phyloP scores from a whole-genome alignment of 352 stramenopile genomes.

The Pelagophyceae sp. region DNA sequence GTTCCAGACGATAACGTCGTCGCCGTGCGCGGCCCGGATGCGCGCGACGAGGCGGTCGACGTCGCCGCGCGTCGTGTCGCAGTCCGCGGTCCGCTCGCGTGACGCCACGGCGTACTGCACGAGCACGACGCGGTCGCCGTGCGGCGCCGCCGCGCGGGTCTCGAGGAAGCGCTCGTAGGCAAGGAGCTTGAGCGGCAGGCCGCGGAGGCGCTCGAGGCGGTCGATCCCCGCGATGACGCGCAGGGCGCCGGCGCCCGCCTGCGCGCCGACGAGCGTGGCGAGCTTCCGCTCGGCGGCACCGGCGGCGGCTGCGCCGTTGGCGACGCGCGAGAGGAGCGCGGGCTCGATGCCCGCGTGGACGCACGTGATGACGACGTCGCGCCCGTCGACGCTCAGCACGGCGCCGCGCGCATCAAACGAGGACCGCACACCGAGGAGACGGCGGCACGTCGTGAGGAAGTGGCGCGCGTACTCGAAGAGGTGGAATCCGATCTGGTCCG shows the following conservation, averaged over 20 bases:
- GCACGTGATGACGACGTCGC: slow-evolving; percentile 81
- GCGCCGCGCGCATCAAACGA: slow-evolving; percentile 75
- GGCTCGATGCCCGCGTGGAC: slow-evolving; percentile 93
- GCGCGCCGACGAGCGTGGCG: neutral
- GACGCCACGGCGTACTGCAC: slow-evolving; percentile 15
- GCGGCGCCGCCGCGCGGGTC: slow-evolving; percentile 13
- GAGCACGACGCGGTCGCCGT: neutral
- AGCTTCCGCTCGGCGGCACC: neutral
- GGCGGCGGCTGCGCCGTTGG: neutral
- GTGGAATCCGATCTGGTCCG: slow-evolving; percentile 95
- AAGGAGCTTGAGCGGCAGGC: slow-evolving; percentile 90
- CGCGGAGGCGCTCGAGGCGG: slow-evolving; percentile 86
- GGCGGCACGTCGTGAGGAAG: slow-evolving; percentile 90
- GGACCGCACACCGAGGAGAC: slow-evolving; percentile 84
- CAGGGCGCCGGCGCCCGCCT: neutral
- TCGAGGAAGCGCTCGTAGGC: slow-evolving; percentile 86
- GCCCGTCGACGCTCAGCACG: slow-evolving; percentile 81
- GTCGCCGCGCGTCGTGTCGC: slow-evolving; percentile 8
- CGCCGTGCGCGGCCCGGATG: slow-evolving; percentile 2
- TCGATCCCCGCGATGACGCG: slow-evolving; percentile 81
- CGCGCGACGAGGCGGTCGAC: neutral
- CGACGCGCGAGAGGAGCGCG: slow-evolving; percentile 40
- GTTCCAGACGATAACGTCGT: slow-evolving; percentile 10
- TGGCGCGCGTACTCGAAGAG: slow-evolving; percentile 94
- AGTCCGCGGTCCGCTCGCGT: slow-evolving; percentile 21